phyloP scores from a whole-genome alignment of 2,329 filamentous ascomycete genomes.

The Paecilomyces fulvus region DNA sequence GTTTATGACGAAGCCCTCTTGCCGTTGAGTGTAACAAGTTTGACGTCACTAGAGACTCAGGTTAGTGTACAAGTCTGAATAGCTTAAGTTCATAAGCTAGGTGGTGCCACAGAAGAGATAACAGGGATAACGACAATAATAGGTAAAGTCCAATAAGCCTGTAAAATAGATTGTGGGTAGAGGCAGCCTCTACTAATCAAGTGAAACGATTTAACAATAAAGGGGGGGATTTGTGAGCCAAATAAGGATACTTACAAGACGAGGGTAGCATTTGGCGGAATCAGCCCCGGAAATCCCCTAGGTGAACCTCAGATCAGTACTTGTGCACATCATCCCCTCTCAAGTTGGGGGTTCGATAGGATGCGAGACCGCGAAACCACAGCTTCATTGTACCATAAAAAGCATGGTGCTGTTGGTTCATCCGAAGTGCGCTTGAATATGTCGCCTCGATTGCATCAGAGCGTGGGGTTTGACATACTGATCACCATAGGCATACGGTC shows the following conservation, averaged over 20 bases:
- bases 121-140: background rate
- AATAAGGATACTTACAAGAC: constrained; percentile 61
- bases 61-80: background rate
- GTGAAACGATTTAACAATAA: background rate
- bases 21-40: background rate
- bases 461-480: constrained; percentile 22
- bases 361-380: background rate
- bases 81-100: background rate
- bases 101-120: background rate
- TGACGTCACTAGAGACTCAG: background rate
- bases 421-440: background rate
- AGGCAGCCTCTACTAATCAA: constrained; percentile 8
- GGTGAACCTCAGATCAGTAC: constrained; percentile 9
- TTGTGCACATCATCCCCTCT: background rate
- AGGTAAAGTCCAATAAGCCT: background rate
- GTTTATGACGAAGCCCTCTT: background rate
- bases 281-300: constrained; percentile 70
- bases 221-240: background rate
- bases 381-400: background rate
- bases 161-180: background rate
- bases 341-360: background rate
- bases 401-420: background rate
- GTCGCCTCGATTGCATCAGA: background rate
- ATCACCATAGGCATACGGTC: constrained; percentile 29
- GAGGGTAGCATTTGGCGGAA: constrained; percentile 65